Evolutionary conservation across 129 eudicot species (phyloP).

Genomic region (Helianthus tuberosus): DNA sequence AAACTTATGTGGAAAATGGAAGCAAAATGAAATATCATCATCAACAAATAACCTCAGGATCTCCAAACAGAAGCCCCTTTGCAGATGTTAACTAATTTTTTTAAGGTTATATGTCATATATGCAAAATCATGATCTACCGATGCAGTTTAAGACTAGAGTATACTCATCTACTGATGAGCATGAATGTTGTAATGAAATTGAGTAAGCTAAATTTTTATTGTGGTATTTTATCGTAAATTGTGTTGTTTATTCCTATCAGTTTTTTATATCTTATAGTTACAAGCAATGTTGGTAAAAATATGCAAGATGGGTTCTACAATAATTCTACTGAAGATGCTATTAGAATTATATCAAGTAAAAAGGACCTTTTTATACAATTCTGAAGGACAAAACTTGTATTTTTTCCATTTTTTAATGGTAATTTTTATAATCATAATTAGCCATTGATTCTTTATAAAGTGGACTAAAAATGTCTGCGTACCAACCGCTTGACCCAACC

Average conservation of each 20-base stretch:
- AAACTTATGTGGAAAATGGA: slow-evolving; percentile 39
- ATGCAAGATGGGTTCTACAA: too few species aligned
- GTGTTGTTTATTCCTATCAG: background rate
- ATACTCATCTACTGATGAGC: slow-evolving; percentile 60
- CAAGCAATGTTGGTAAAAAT: too few species aligned
- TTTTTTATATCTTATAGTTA: too few species aligned
- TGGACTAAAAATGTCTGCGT: background rate
- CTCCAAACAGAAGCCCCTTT: slow-evolving; percentile 67
- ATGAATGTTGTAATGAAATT: slow-evolving; percentile 23
- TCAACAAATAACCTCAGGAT: slow-evolving; percentile 40
- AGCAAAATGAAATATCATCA: slow-evolving; percentile 39
- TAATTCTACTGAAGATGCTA: too few species aligned
- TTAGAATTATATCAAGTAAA: too few species aligned
- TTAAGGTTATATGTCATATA: too few species aligned
- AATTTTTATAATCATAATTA: background rate
- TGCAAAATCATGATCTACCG: too few species aligned
- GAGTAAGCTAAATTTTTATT: background rate
- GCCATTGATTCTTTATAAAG: background rate
- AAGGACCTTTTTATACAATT: too few species aligned
- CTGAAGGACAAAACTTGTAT: too few species aligned
- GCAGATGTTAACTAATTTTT: slow-evolving; percentile 53
- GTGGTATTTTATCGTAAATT: background rate
- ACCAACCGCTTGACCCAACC: background rate
- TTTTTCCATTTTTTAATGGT: too few species aligned
- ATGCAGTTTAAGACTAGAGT: too few species aligned